phyloP scores from a whole-genome alignment of 371 early-diverging fungal genomes.

The Coemansia linderi region DNA sequence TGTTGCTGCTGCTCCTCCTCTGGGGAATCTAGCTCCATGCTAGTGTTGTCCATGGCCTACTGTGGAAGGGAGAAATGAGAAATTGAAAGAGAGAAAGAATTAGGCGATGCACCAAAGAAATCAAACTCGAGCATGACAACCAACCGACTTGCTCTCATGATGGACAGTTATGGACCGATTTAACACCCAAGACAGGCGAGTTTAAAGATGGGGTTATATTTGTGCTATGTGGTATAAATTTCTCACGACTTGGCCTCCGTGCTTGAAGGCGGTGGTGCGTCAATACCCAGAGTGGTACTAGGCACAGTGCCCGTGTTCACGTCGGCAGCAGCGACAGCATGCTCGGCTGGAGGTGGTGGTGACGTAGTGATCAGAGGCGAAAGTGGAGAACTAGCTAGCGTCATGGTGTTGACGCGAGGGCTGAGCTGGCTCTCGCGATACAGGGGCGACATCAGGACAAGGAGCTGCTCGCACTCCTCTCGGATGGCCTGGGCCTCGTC shows the following conservation, averaged over 20 bases:
- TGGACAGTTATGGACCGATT: too few species aligned
- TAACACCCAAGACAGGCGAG: too few species aligned
- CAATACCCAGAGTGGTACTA: background rate
- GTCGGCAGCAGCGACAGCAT: constrained; percentile 7
- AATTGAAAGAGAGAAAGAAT: background rate
- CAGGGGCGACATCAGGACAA: constrained; percentile 48
- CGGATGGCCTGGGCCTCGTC: constrained; percentile 38
- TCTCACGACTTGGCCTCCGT: background rate
- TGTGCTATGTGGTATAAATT: too few species aligned
- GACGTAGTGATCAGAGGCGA: background rate
- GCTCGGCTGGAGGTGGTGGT: background rate
- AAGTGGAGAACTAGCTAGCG: background rate
- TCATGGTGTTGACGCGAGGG: constrained; percentile 15
- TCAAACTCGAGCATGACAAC: too few species aligned
- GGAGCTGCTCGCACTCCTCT: constrained; percentile 48
- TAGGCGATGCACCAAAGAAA: background rate
- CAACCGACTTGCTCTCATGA: background rate
- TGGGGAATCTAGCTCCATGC: constrained; percentile 45
- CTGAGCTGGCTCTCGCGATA: constrained; percentile 41
- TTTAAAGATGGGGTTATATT: too few species aligned
- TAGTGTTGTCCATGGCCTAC: constrained; percentile 11
- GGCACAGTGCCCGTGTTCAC: background rate
- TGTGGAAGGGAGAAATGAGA: background rate
- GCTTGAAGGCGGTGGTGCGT: background rate
- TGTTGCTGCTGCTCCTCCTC: constrained; percentile 9